Evolutionary conservation across 2,329 filamentous ascomycete genomes (phyloP).

Genomic region (Paraconiothyrium sp.): DNA sequence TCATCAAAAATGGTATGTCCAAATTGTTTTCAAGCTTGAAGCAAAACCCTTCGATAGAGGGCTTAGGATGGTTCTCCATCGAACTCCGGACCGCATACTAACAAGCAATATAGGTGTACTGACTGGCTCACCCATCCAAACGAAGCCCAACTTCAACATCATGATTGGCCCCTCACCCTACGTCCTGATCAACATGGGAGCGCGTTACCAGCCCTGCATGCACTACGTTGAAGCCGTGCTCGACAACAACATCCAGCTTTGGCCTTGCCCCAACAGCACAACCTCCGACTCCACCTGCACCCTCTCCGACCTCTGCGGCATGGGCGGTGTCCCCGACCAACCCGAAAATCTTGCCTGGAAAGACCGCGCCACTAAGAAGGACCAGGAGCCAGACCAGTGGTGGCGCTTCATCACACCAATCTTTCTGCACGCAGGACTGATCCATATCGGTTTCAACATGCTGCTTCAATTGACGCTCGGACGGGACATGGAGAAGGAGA

Average conservation of each 20-base stretch:
- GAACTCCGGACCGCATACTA: conserved; percentile 5
- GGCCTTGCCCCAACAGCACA: conserved; percentile 79
- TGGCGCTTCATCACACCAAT: conserved; percentile 95
- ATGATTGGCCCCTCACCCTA: conserved; percentile 96
- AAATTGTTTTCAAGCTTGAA: background rate
- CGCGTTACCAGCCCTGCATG: conserved; percentile 94
- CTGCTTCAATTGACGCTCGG: conserved; percentile 89
- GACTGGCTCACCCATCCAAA: conserved; percentile 81
- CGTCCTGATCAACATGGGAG: conserved; percentile 96
- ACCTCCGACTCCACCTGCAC: conserved; percentile 75
- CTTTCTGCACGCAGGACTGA: conserved; percentile 91
- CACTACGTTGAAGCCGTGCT: conserved; percentile 77
- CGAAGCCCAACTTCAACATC: conserved; percentile 87
- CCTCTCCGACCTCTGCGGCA: conserved; percentile 84
- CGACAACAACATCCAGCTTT: conserved; percentile 62
- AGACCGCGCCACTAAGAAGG: conserved; percentile 62
- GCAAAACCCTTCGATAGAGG: background rate
- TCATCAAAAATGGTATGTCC: conserved; percentile 80
- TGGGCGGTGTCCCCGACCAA: conserved; percentile 77
- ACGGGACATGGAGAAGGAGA: conserved; percentile 89
- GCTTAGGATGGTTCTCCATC: background rate
- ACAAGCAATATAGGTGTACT: conserved; percentile 65
- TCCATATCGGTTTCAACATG: conserved; percentile 97
- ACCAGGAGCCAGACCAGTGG: conserved; percentile 88
- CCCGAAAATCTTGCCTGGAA: conserved; percentile 38